Conservation (phyloP, 2,329 filamentous ascomycete genomes). For the Ascochyta lentis region DNA sequence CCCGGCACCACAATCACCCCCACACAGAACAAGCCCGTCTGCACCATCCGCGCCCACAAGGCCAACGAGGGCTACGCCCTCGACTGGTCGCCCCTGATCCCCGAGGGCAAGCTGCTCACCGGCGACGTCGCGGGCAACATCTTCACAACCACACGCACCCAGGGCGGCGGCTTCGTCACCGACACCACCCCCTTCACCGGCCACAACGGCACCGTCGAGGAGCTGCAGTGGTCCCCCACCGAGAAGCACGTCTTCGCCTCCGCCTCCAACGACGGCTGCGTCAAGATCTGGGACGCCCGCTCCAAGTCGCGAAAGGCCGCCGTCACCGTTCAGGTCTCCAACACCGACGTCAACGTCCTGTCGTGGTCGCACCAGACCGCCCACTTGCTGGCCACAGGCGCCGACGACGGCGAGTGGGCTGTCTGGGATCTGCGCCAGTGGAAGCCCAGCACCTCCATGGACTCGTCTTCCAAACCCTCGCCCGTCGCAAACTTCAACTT, state of each 20-base stretch:
- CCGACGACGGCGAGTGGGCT: conserved; percentile 91
- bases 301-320: conserved; percentile 90
- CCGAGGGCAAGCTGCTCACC: conserved; percentile 84
- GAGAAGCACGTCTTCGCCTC: conserved; percentile 95
- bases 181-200: conserved; percentile 84
- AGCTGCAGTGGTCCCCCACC: conserved; percentile 94
- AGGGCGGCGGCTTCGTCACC: conserved; percentile 88
- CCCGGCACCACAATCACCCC: conserved; percentile 82
- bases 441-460: conserved; percentile 70
- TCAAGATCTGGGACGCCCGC: conserved; percentile 94
- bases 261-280: conserved; percentile 89
- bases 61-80: conserved; percentile 86
- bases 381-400: conserved; percentile 89
- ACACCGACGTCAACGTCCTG: conserved; percentile 92
- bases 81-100: conserved; percentile 89
- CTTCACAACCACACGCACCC: conserved; percentile 83
- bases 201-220: conserved; percentile 86
- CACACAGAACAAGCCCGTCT: conserved; percentile 86
- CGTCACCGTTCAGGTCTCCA: conserved; percentile 82
- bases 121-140: conserved; percentile 92
- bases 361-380: conserved; percentile 90
- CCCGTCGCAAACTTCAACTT: conserved; percentile 94
- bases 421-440: conserved; percentile 97
- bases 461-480: conserved; percentile 63
- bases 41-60: conserved; percentile 89